Conservation (phyloP, 495 filamentous ascomycete species). For the Penicillium goetzii region DNA sequence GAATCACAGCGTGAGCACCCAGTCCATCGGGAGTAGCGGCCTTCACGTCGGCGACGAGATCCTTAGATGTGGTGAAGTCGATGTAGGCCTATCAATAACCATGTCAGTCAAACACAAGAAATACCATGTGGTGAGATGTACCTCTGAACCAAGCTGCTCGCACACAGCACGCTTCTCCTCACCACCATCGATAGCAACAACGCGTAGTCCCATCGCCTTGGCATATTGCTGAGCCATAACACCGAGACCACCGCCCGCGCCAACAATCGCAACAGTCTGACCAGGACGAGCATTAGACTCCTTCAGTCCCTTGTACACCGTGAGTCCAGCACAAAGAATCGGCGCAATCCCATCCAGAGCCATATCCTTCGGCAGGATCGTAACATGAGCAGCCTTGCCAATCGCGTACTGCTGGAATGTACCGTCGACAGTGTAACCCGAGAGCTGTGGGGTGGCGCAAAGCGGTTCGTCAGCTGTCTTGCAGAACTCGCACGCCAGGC, state of each 20-base stretch:
- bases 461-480: constrained; percentile 69
- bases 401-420: constrained; percentile 88
- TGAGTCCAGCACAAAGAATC: constrained; percentile 84
- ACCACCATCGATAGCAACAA: constrained; percentile 78
- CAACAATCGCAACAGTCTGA: constrained; percentile 83
- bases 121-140: constrained; percentile 9
- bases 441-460: constrained; percentile 65
- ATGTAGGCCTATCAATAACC: constrained; percentile 56
- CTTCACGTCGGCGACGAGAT: constrained; percentile 84
- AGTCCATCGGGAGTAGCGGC: constrained; percentile 73
- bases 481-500: constrained; percentile 74
- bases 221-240: constrained; percentile 83
- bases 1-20: constrained; percentile 84
- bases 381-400: constrained; percentile 78
- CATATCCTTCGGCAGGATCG: constrained; percentile 71
- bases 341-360: constrained; percentile 75
- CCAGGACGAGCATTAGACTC: constrained; percentile 76
- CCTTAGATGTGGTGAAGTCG: constrained; percentile 72
- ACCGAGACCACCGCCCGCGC: constrained; percentile 88
- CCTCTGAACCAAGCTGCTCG: constrained; percentile 63
- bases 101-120: constrained; percentile 9
- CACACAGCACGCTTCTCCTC: constrained; percentile 76
- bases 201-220: constrained; percentile 81
- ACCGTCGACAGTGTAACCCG: constrained; percentile 79
- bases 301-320: constrained; percentile 90